Base-by-base conservation (phyloP, 495 filamentous ascomycete species). In the Aspergillus bertholletiae region DNA sequence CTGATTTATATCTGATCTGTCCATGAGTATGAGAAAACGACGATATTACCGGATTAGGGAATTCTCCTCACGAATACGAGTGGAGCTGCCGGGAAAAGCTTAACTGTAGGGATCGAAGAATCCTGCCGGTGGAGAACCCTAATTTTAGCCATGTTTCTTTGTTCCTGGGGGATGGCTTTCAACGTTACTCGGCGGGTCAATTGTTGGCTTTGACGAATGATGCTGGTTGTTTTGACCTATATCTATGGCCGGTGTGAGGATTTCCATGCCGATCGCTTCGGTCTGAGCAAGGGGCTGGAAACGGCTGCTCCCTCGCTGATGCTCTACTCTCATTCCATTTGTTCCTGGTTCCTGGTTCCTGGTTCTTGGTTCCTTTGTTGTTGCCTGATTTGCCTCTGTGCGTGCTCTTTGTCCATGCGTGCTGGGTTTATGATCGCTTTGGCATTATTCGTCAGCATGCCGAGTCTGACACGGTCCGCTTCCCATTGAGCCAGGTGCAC, bases 41-140 rank as follows among this genome's bases (percentile, higher is more conserved):
- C 5, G 32, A 50, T 1, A 54, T 60, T 63, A 37, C 67, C 60
- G 1, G 1, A 63, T 62, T 40, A 28, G 67, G 67, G 18, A 72
- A 64, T 62, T 24, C 43, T 18, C n/a, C 39, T 60, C 30, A 63
- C 69, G 69, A 70, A 63, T 68, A 72, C 66, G 69, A 40, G 61
- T 55, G 64, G 66, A 27, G 11, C n/a, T 30, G 12, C 21, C 17
- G n/a, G 8, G 20, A 39, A 51, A 51, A 51, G 49, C 49, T 51
- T 51, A 41, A 47, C 2, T 26, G 7, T 15, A 48, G 22, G n/a
- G 45, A 27, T 39, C n/a, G 27, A 32, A 17, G 15, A 40, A 39
- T 11, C 37, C 6, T 20, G 2, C 5, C 6, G n/a, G 46, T 34
- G 46, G 46, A 48, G 26, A 21, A 20, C 13, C 8, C 46, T 48